Conservation (phyloP, 441 rosid species). For the Mallotus japonicus region DNA sequence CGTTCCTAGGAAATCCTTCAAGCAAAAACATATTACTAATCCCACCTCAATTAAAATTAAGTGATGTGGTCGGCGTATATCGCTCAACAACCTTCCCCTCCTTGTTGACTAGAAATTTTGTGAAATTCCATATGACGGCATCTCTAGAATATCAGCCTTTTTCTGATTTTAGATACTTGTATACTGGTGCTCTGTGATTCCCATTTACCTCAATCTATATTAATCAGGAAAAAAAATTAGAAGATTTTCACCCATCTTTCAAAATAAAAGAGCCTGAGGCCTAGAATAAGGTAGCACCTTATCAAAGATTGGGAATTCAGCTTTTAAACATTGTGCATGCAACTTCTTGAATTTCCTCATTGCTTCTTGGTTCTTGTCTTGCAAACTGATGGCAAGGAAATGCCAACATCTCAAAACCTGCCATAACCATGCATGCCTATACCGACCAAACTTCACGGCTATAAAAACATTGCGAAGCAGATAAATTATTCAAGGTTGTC, state of each 20-base stretch:
- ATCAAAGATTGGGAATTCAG: constrained; percentile 87
- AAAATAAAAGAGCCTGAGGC: background rate
- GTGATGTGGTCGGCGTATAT: constrained; percentile 75
- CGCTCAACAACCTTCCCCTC: constrained; percentile 75
- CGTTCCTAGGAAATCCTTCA: background rate
- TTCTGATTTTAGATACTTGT: no score
- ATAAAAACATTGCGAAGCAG: background rate
- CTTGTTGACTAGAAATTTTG: constrained; percentile 73
- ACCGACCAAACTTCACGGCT: no score
- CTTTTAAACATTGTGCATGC: constrained; percentile 77
- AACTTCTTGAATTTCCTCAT: constrained; percentile 58
- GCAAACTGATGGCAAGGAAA: constrained; percentile 96
- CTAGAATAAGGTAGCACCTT: constrained; percentile 38
- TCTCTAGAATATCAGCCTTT: no score
- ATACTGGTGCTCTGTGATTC: no score
- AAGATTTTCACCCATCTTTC: background rate
- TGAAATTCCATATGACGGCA: no score
- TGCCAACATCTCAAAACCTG: constrained; percentile 85
- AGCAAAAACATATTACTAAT: background rate
- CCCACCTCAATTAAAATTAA: constrained; percentile 67
- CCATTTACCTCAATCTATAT: constrained; percentile 84
- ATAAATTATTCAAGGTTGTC: constrained; percentile 32
- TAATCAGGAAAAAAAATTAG: background rate
- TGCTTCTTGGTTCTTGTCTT: constrained; percentile 82
- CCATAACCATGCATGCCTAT: no score